Evolutionary conservation across 1,284 basidiomycete species (phyloP).

Genomic region (Ustilago crameri): DNA sequence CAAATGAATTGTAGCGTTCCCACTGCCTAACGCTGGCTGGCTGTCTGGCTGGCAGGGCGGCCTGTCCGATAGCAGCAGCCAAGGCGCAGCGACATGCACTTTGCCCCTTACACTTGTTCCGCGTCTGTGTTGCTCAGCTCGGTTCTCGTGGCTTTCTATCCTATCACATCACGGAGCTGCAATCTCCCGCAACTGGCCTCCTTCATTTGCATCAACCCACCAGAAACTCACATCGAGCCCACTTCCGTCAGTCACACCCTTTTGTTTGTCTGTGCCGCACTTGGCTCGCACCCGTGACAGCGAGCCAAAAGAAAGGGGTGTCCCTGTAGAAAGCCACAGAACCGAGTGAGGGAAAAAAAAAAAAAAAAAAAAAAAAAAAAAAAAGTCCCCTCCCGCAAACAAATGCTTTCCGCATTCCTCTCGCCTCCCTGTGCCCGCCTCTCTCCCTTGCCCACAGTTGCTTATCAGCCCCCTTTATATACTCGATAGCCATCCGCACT

Average conservation of each 20-base stretch:
- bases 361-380: conserved; percentile 2
- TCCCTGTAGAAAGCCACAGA: conserved; percentile 1
- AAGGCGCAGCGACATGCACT: neutral
- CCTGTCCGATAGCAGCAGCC: neutral
- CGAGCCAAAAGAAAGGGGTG: conserved; percentile 9
- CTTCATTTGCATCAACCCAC: conserved; percentile 8
- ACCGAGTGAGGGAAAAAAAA: too few relatives aligned
- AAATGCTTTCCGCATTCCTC: conserved; percentile 4
- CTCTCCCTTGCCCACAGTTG: too few relatives aligned
- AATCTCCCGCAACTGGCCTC: neutral
- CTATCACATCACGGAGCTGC: conserved; percentile 28
- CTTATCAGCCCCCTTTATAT: conserved; percentile 32
- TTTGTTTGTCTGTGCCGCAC: too few relatives aligned
- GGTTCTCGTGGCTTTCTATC: conserved; percentile 1
- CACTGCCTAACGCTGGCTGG: too few relatives aligned
- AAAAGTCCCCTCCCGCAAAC: neutral
- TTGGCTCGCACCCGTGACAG: neutral
- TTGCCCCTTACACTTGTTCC: conserved; percentile 1
- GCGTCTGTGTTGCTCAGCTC: neutral
- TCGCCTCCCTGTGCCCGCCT: conserved; percentile 6
- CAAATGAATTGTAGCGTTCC: too few relatives aligned
- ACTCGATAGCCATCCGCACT: conserved; percentile 20
- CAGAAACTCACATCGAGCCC: neutral
- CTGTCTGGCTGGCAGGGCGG: neutral
- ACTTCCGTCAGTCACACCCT: neutral